Base-by-base conservation (phyloP, 2,329 filamentous ascomycete species). In the Neodidymelliopsis sp. region DNA sequence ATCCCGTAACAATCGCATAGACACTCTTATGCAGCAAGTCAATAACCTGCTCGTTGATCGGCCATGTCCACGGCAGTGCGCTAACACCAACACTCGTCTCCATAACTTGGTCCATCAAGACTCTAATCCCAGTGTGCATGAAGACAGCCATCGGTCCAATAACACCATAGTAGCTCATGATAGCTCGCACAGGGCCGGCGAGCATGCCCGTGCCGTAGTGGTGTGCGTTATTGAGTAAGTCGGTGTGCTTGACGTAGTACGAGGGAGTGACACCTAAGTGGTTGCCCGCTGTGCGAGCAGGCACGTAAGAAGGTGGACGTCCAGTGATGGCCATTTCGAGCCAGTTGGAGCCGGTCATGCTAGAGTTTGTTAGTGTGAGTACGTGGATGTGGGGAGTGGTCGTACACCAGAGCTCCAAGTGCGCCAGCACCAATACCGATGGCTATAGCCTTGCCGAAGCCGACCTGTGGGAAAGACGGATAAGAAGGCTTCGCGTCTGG, bases 61-160 rank as follows among this genome's bases (percentile, higher is more conserved):
- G 65, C 67, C 68, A 71, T 3, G 59, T 65, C 67, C 67, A 72
- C 33, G 67, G 66, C 54, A 60, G 20, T 24, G 63, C 56, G n/a
- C 63, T 65, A 11, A 60, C 56, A 3, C 65, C 66, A 9, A 58
- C 66, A 30, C 53, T 57, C 27, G 59, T 66, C 53, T 71, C 67
- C 37, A 71, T 48, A 2, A 52, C 36, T 54, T 70, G 66, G 53
- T 70, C 69, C 49, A 68, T 57, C 45, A 58, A 12, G 23, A 71
- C 51, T 34, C 67, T 43, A 10, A 70, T 31, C 4, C 65, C 63
- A 6, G 64, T 60, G 39, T 69, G 66, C 39, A 68, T 38, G 38
- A 66, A 71, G 7, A 48, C 57, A 13, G 60, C 63, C 37, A 70
- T 53, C 1, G 69, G 69, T 0, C 69, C 69, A 41, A 66, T 65